Evolutionary conservation across 441 rosid genomes (phyloP), one percentile per base, ranked within the genome.

Genomic region (Gossypium lobatum): DNA sequence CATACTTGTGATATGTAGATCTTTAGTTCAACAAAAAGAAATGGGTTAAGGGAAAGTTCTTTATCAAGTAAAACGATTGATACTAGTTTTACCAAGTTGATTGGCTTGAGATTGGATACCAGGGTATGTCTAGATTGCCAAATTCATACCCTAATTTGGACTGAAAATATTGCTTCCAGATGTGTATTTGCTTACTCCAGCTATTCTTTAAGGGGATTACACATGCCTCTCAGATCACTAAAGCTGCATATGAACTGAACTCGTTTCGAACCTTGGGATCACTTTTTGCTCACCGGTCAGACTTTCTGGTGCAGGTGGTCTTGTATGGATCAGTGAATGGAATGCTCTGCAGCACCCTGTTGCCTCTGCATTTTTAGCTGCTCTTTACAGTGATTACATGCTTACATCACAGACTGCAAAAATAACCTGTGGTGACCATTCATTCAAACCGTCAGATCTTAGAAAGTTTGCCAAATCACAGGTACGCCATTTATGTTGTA

Each of bases 341-440:
- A 88, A 93, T 79, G 73, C 91, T 46, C 62, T 95, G 78, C 99
- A 95, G 80, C 97, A 95, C 76, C 91, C 99, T 1, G 87, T 86
- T 55, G 93, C 97, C 34, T 85, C 98, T 66, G 99, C 99, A n/a
- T 93, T 95, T 81, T 84, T 95, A 85, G 97, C 97, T n/a, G 66
- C 90, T 20, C 82, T 93, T 16, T 95, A 85, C 81, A 86, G 97
- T 46, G 96, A 95, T 80, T 95, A 95, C 92, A 88, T 95, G 98
- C 97, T 89, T 70, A 78, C 92, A 18, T 88, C 99, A 28, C 84
- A 80, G 81, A 82, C 91, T 6, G 87, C 90, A 53, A 86, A 77
- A 53, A 72, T 95, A 68, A 80, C 86, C 18, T 95, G 99, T 79
- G 60, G 68, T 37, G 97, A 93, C 37, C 45, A 80, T 14, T 83